A percentile compares a stretch with the other conserved stretches of the same genome.
Conservation (phyloP, 345 rosid genomes). For the Lepidium didymum region DNA sequence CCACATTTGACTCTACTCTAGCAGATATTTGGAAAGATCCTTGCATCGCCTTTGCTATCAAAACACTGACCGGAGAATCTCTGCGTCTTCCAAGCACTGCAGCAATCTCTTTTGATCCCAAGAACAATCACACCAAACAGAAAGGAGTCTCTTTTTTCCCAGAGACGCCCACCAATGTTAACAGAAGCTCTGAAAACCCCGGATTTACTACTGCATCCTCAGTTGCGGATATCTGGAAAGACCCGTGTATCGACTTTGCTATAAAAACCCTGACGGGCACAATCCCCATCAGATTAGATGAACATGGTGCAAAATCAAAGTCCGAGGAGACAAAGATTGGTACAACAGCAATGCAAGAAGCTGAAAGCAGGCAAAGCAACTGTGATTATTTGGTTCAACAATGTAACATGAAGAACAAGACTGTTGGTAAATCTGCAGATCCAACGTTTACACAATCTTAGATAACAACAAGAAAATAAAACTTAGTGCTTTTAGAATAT, state of each 20-base stretch:
- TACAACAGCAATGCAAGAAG: conserved; percentile 1
- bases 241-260: conserved; percentile 94
- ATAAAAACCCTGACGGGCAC: conserved; percentile 81
- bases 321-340: neutral
- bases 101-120: conserved; percentile 31
- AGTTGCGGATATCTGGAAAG: conserved; percentile 53
- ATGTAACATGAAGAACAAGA: conserved; percentile 10
- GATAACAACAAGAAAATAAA: neutral
- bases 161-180: conserved; percentile 5
- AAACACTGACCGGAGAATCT: conserved; percentile 70
- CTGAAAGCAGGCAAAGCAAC: neutral
- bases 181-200: conserved; percentile 16
- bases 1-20: conserved; percentile 42
- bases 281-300: conserved; percentile 53
- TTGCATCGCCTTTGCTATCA: conserved; percentile 95
- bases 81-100: conserved; percentile 34
- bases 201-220: conserved; percentile 30
- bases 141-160: conserved; percentile 11
- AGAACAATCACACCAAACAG: conserved; percentile 12
- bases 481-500: neutral
- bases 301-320: neutral
- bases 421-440: neutral
- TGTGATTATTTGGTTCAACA: conserved; percentile 6
- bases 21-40: conserved; percentile 85
- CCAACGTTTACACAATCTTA: conserved; percentile 4